Conservation (phyloP, 2,329 filamentous ascomycete species). For the Ilyonectria destructans region DNA sequence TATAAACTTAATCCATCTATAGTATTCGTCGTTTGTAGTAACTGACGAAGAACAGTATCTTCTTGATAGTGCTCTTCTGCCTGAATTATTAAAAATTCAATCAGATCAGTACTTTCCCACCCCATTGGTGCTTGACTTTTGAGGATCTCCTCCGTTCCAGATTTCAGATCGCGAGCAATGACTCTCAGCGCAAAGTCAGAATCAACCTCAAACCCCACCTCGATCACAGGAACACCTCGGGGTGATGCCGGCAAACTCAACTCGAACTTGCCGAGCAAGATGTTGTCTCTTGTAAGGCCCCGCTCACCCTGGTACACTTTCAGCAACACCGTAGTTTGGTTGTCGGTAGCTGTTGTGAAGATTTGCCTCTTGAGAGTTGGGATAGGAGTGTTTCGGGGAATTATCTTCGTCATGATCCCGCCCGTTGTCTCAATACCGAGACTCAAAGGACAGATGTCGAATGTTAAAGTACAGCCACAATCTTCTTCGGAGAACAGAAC, state of each 20-base stretch:
- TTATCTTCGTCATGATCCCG: constrained; percentile 97
- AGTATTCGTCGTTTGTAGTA: neutral
- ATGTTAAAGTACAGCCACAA: constrained; percentile 85
- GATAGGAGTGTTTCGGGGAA: constrained; percentile 93
- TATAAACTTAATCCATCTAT: neutral
- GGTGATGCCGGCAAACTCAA: constrained; percentile 89
- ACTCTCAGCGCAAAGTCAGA: constrained; percentile 99
- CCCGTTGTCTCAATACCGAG: constrained; percentile 98
- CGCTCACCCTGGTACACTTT: constrained; percentile 97
- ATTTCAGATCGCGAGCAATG: constrained; percentile 95
- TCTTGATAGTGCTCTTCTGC: neutral
- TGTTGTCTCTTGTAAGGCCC: constrained; percentile 95
- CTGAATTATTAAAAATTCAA: neutral
- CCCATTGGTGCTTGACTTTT: constrained; percentile 67
- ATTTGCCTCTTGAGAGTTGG: constrained; percentile 98
- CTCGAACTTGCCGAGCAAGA: constrained; percentile 97
- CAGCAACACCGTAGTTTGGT: constrained; percentile 95
- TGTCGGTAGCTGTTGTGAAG: constrained; percentile 96
- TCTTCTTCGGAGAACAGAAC: constrained; percentile 74
- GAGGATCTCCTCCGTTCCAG: constrained; percentile 96
- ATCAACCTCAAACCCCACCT: constrained; percentile 97
- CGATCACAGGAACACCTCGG: constrained; percentile 96
- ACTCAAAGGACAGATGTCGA: constrained; percentile 97
- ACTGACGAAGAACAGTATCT: neutral
- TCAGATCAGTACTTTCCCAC: neutral